Base-by-base conservation (phyloP, 768 basidiomycete genomes). In the Boletellus ananas region DNA sequence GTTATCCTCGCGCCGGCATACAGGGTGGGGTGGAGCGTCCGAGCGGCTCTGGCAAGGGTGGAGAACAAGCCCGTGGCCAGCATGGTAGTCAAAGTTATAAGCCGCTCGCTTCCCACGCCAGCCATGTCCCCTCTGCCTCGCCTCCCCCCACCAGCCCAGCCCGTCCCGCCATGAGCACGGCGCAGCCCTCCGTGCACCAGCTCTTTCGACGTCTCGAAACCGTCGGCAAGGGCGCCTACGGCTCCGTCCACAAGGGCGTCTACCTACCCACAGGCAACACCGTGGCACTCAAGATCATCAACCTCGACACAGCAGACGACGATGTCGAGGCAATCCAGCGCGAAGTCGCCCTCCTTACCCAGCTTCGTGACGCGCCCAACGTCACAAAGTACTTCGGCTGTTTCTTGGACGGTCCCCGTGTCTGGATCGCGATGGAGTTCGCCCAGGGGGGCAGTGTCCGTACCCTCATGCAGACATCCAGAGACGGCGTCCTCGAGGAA, bases 371-470 rank as follows among this genome's bases (percentile, higher is more conserved):
- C 50, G 90, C 89, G 0, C 85, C 90, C 25, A 94, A 94, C 64
- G 83, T 96, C 61, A 97, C 90, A 20, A 81, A 90, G 61, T 99
- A 99, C 73, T 96, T 85, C 69, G 95, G 93, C n/a, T 96, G 93
- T 71, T 86, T 90, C 70, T 79, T 96, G 64, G 89, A 95, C 63
- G 94, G 94, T 0, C 90, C 93, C 25, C 88, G 91, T 43, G 92
- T 99, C 10, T 99, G 96, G 94, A 98, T 99, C 58, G 91, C 87
- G 34, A 99, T 99, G 96, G 96, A 99, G 67, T 85, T 85, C 60
- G 96, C 96, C 8, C 85, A 93, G 55, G 95, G 95, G 6, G 96
- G 96, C 7, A 94, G 91, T 63, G 90, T 97, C 6, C 76, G 90
- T 40, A 89, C 92, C 3, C 76, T 99, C 58, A 94, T 96, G 85